Evolutionary conservation across 768 basidiomycete genomes (phyloP), one percentile per base, ranked within the genome.

Genomic region (Trichaptum fuscoviolaceum): DNA sequence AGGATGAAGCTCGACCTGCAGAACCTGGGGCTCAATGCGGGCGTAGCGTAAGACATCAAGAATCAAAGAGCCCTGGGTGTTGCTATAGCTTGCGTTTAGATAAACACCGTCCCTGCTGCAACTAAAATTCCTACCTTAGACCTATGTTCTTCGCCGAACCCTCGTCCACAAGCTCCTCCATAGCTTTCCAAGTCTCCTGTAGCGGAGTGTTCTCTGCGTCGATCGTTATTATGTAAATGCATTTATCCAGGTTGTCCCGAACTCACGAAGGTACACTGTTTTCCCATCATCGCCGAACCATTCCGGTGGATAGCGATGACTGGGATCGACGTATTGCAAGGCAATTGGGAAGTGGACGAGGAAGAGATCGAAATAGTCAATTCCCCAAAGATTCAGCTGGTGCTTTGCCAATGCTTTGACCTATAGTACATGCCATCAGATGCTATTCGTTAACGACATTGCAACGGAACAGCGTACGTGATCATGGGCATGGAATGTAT

Each of bases 281-380:
- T 85, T 87, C 67, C 84, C 84, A 72, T 92, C 87, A 64, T 91
- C 88, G 35, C 84, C 88, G 63, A 76, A 85, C 94, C 94, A 95
- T 73, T 89, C 92, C 9, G 92, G 87, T 58, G 94, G 93, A 76
- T 92, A 95, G 68, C 86, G 84, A 72, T 87, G 85, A 24, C 74
- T 73, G 58, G 90, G 90, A 73, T 93, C 90, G 63, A 95, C 90
- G 71, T 94, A 93, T 75, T 87, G 74, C 69, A 96, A 81, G 30
- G 93, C 79, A 69, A 95, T 81, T 24, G 94, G 94, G 84, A 95
- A 95, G 76, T 96, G 95, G 63, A 95, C 80, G 57, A 91, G 79
- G 82, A 85, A 92, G 61, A 93, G 78, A 71, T 93, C 91, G 73
- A 92, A 92, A 75, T 91, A 93, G 26, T 91, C 90, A 58, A 96